Percentiles rank a stretch among this genome's conserved stretches.
These are phyloP conservation scores for Peronosclerospora sorghi DNA, from an alignment of 352 stramenopile genomes.

Conservation along the genomic window DNA sequence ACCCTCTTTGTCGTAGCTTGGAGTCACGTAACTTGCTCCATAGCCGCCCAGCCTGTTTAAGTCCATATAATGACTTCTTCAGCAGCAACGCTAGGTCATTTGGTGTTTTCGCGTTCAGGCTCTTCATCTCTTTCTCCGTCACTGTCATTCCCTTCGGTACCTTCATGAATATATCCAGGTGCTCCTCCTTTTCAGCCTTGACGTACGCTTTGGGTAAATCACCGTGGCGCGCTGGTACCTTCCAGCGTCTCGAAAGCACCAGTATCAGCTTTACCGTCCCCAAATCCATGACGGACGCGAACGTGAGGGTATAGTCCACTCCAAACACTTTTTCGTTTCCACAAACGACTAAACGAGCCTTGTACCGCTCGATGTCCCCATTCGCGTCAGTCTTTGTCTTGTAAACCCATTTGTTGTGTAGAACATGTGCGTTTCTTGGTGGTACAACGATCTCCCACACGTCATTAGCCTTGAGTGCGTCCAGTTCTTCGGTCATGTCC, in stretches of 20 bases:
- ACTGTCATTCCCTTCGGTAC: slow-evolving; percentile 8
- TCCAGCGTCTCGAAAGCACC: background rate
- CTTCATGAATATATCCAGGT: slow-evolving; percentile 14
- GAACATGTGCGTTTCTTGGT: background rate
- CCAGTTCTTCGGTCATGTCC: background rate
- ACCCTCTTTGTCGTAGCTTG: slow-evolving; percentile 7
- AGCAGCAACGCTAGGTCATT: background rate
- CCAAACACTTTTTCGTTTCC: background rate
- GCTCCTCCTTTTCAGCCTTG: slow-evolving; percentile 5
- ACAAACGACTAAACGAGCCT: background rate
- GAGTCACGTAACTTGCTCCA: slow-evolving; percentile 10
- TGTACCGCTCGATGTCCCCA: background rate
- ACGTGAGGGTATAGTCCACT: background rate
- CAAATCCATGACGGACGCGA: background rate
- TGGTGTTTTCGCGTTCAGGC: background rate
- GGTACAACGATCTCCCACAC: background rate
- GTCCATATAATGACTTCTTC: slow-evolving; percentile 3
- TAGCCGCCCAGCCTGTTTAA: slow-evolving; percentile 1
- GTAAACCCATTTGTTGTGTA: background rate
- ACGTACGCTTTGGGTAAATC: background rate
- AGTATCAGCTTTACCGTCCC: background rate
- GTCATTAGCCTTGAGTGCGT: background rate
- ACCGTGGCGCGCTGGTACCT: background rate
- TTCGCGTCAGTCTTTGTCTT: background rate
- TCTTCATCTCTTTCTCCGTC: background rate